phyloP scores from a whole-genome alignment of 1,284 basidiomycete species.

The Inonotus hispidus region DNA sequence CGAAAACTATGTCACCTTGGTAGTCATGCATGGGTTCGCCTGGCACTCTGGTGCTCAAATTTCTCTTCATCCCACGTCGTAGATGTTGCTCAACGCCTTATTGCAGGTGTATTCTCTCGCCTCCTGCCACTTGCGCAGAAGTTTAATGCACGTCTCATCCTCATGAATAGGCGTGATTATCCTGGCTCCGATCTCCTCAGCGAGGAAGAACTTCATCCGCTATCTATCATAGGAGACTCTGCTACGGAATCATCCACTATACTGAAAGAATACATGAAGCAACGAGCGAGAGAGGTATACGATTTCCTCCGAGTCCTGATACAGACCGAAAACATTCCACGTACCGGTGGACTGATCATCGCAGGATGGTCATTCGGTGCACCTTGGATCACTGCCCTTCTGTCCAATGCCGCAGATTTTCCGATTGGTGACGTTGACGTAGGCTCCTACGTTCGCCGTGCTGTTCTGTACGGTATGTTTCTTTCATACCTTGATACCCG shows the following conservation, averaged over 20 bases:
- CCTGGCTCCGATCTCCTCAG: conserved; percentile 26
- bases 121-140: conserved; percentile 25
- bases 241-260: neutral
- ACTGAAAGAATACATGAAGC: conserved; percentile 12
- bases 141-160: conserved; percentile 27
- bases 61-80: neutral
- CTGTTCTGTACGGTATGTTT: neutral
- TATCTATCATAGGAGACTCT: conserved; percentile 26
- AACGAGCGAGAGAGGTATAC: conserved; percentile 19
- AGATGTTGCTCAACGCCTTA: neutral
- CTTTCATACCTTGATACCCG: neutral
- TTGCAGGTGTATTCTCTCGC: conserved; percentile 26
- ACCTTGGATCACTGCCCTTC: conserved; percentile 20
- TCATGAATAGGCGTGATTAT: conserved; percentile 31
- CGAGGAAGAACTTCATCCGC: conserved; percentile 23
- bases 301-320: conserved; percentile 18
- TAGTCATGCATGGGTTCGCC: conserved; percentile 7
- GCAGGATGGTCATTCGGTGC: conserved; percentile 24
- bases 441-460: conserved; percentile 8
- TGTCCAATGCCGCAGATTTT: conserved; percentile 19
- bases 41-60: conserved; percentile 2
- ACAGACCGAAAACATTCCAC: conserved; percentile 16
- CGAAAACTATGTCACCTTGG: conserved; percentile 3
- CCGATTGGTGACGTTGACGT: conserved; percentile 18
- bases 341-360: conserved; percentile 14